These are phyloP conservation scores for Tylopilus sp. DNA, from an alignment of 768 basidiomycete genomes.

Conservation along the genomic window DNA sequence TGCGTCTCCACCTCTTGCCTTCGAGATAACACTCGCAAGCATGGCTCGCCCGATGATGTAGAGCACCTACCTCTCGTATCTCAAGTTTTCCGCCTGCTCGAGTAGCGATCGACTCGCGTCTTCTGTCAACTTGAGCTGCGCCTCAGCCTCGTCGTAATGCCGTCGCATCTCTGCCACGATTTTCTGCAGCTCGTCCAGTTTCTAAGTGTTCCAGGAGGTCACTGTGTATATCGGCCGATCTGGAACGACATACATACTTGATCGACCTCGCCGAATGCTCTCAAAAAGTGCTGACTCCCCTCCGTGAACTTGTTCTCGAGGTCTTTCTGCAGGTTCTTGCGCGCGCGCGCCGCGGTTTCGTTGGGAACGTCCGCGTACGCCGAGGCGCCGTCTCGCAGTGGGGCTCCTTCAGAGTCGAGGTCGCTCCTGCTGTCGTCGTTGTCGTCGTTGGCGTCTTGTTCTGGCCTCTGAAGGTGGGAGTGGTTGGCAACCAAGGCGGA, in stretches of 20 bases:
- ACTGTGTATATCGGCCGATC: not conserved
- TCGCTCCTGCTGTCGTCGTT: too few species aligned
- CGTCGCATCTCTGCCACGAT: conserved; percentile 78
- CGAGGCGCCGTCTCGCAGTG: too few species aligned
- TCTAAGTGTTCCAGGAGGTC: conserved; percentile 45
- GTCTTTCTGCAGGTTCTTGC: conserved; percentile 82
- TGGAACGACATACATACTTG: conserved; percentile 53
- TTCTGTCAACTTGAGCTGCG: too few species aligned
- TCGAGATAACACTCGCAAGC: not conserved
- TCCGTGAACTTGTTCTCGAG: too few species aligned
- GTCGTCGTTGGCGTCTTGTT: too few species aligned
- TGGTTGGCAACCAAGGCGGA: too few species aligned
- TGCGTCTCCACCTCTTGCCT: too few species aligned
- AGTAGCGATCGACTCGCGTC: too few species aligned
- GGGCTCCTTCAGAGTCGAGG: too few species aligned
- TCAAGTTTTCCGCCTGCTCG: conserved; percentile 69
- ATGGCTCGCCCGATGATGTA: not conserved
- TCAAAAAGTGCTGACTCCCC: conserved; percentile 79
- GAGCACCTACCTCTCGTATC: conserved; percentile 60
- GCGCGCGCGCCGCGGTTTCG: conserved; percentile 68
- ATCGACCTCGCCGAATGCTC: conserved; percentile 85
- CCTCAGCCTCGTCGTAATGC: conserved; percentile 83
- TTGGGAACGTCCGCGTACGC: too few species aligned
- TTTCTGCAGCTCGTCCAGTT: conserved; percentile 73
- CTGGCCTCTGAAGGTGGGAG: too few species aligned